Conservation (phyloP, 2,329 filamentous ascomycete species). For the Clonostachys chloroleuca region DNA sequence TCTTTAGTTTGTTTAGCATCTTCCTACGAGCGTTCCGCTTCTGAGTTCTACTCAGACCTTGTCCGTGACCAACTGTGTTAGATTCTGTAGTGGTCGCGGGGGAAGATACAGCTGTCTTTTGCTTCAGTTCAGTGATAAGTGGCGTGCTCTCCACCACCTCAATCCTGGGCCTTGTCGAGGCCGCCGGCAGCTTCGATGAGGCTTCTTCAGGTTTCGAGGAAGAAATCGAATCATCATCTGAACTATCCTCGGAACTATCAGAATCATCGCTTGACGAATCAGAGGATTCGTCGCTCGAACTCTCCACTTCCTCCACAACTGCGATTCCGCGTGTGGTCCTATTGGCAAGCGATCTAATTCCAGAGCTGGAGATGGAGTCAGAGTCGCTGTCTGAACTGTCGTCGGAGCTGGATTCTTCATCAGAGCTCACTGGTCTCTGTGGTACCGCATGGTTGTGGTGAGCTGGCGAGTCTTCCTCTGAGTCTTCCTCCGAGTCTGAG, state of each 20-base stretch:
- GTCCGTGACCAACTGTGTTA: conserved; percentile 15
- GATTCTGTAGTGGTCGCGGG: background rate
- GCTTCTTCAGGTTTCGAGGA: conserved; percentile 26
- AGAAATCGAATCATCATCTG: conserved; percentile 13
- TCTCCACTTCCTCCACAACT: background rate
- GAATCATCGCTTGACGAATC: background rate
- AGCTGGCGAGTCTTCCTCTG: conserved; percentile 26
- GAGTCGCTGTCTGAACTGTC: conserved; percentile 7
- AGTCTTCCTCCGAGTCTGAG: conserved; percentile 23
- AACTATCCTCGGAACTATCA: conserved; percentile 1
- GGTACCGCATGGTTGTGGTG: too few relatives aligned
- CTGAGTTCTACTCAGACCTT: conserved; percentile 37
- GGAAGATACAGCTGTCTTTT: too few relatives aligned
- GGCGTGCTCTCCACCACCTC: too few relatives aligned
- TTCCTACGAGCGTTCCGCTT: conserved; percentile 48
- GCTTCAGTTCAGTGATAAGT: too few relatives aligned
- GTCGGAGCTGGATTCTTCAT: background rate
- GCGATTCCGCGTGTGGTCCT: too few relatives aligned
- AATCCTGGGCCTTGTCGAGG: background rate
- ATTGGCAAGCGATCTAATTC: too few relatives aligned
- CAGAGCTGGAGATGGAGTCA: conserved; percentile 2
- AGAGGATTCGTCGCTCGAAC: background rate
- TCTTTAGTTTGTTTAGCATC: conserved; percentile 19
- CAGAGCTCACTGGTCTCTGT: background rate
- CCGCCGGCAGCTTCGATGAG: conserved; percentile 21